Evolutionary conservation across 2,329 filamentous ascomycete genomes (phyloP).

Genomic region (Chaetoscypha palmicola): DNA sequence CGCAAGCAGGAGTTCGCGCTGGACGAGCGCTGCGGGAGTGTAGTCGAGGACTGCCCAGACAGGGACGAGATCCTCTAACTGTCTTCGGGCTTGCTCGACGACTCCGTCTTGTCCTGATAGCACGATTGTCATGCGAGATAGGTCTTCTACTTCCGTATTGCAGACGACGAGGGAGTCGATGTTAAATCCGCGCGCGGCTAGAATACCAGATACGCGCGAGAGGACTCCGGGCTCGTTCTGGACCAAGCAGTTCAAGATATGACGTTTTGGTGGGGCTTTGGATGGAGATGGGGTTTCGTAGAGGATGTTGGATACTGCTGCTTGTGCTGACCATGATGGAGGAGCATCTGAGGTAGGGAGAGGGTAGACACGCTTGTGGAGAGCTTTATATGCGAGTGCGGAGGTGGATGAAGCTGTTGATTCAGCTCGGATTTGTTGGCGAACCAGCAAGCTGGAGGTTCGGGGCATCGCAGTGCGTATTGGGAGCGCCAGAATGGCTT

Average conservation of each 20-base stretch:
- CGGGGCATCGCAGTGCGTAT: constrained; percentile 19
- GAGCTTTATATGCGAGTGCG: constrained; percentile 92
- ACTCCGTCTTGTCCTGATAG: constrained; percentile 93
- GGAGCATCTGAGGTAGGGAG: constrained; percentile 71
- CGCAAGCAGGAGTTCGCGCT: constrained; percentile 88
- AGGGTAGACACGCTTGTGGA: constrained; percentile 83
- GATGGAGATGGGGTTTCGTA: constrained; percentile 93
- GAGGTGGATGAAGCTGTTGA: constrained; percentile 70
- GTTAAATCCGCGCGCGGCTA: constrained; percentile 96
- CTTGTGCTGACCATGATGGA: constrained; percentile 80
- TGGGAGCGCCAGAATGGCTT: constrained; percentile 26
- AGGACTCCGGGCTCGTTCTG: constrained; percentile 98
- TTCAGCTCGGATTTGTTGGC: constrained; percentile 28
- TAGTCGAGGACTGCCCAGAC: constrained; percentile 99
- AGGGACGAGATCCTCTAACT: constrained; percentile 92
- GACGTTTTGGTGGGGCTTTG: constrained; percentile 77
- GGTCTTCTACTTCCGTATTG: constrained; percentile 92
- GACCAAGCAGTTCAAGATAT: constrained; percentile 96
- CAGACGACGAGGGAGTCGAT: constrained; percentile 98
- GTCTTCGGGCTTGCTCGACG: constrained; percentile 90
- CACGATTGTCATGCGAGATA: constrained; percentile 98
- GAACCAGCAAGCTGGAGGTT: constrained; percentile 16
- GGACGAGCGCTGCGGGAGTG: constrained; percentile 83
- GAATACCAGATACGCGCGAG: constrained; percentile 90
- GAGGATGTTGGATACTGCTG: constrained; percentile 95